A percentile compares a stretch with the other conserved stretches of the same genome.
These are phyloP conservation scores for Coniochaeta sp. DNA, from an alignment of 2,329 filamentous ascomycete species.

Conservation along the genomic window DNA sequence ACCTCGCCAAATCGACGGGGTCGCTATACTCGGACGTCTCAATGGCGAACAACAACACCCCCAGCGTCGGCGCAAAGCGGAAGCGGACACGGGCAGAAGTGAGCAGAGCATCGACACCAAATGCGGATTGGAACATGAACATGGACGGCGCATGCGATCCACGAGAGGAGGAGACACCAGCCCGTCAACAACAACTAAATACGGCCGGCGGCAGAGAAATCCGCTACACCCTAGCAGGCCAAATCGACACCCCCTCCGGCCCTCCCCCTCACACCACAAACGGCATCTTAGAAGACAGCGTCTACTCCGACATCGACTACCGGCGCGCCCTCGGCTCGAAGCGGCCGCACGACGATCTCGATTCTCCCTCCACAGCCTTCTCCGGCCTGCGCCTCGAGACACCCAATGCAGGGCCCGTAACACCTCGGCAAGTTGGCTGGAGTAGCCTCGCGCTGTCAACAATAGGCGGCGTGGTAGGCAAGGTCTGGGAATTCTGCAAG, in stretches of 20 bases:
- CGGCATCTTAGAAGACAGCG: conserved; percentile 41
- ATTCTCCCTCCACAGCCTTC: conserved; percentile 23
- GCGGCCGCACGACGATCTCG: conserved; percentile 27
- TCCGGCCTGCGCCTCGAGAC: conserved; percentile 26
- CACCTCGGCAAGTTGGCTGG: conserved; percentile 37
- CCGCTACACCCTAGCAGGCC: conserved; percentile 45
- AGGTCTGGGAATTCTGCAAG: conserved; percentile 80
- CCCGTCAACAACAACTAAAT: too few species aligned
- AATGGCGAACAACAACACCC: conserved; percentile 19
- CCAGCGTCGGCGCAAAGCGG: conserved; percentile 32
- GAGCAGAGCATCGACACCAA: conserved; percentile 20
- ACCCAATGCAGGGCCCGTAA: conserved; percentile 10
- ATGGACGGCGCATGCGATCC: conserved; percentile 20
- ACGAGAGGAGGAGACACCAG: conserved; percentile 11
- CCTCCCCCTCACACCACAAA: conserved; percentile 19
- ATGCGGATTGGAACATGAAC: conserved; percentile 24
- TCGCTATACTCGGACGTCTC: conserved; percentile 30
- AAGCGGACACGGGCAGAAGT: conserved; percentile 28
- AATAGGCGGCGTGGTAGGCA: conserved; percentile 63
- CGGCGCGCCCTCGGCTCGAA: conserved; percentile 45
- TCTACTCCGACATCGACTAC: conserved; percentile 52
- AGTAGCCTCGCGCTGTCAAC: conserved; percentile 52
- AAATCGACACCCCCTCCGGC: conserved; percentile 41
- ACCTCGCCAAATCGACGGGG: conserved; percentile 27
- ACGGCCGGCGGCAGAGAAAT: conserved; percentile 13